phyloP scores from a whole-genome alignment of 352 stramenopile species.

The Aphanomyces stellatus region DNA sequence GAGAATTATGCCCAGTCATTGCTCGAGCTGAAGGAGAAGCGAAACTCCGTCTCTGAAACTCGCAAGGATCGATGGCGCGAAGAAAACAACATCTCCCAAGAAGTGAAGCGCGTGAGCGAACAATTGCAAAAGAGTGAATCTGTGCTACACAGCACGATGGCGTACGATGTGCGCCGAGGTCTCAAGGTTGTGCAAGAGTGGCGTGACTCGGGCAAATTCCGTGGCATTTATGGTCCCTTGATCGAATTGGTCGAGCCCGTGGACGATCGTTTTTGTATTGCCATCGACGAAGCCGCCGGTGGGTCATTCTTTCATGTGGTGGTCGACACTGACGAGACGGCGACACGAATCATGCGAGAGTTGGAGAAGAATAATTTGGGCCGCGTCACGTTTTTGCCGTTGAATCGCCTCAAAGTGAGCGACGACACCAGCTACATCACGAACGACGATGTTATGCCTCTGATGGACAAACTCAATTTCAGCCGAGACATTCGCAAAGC shows the following conservation, averaged over 20 bases:
- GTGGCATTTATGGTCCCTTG: constrained; percentile 90
- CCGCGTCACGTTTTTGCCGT: constrained; percentile 96
- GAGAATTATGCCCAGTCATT: constrained; percentile 45
- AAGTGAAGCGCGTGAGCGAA: constrained; percentile 64
- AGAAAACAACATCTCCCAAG: constrained; percentile 68
- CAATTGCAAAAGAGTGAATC: constrained; percentile 65
- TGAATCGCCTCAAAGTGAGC: constrained; percentile 86
- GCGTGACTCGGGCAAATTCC: constrained; percentile 58
- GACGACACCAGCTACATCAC: constrained; percentile 61
- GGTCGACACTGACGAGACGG: constrained; percentile 97
- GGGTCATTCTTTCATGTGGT: constrained; percentile 97
- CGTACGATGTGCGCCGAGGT: constrained; percentile 75
- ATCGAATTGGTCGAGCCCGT: constrained; percentile 92
- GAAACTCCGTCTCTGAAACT: constrained; percentile 66
- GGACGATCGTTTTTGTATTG: constrained; percentile 89
- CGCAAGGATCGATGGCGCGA: constrained; percentile 74
- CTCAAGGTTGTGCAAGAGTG: constrained; percentile 83
- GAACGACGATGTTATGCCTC: constrained; percentile 74
- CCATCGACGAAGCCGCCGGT: constrained; percentile 93
- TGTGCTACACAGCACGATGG: constrained; percentile 75
- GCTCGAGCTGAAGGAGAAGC: constrained; percentile 67
- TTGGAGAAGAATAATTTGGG: constrained; percentile 92
- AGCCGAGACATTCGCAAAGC: constrained; percentile 80
- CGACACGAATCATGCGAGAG: constrained; percentile 89
- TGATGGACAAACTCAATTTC: constrained; percentile 84